Evolutionary conservation across 768 basidiomycete species (phyloP), one percentile per base, ranked within the genome.

Genomic region (Brasilioporus rufonigricans): DNA sequence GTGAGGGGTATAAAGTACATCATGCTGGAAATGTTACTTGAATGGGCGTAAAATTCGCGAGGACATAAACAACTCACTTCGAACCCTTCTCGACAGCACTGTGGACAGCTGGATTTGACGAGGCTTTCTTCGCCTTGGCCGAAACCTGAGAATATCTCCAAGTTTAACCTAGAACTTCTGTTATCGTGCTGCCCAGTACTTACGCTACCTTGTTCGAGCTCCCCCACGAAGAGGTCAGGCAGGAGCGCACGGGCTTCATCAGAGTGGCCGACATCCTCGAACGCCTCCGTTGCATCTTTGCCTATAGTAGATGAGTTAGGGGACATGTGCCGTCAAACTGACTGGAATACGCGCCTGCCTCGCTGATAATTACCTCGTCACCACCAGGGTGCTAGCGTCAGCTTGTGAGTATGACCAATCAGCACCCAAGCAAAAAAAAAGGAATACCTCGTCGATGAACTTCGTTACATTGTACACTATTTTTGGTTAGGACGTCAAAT

Each of bases 201-300:
- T 68, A 89, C 88, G 45, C 77, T 78, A 62, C 75, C 78, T 63
- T 86, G 77, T 67, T 91, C 89, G 61, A 95, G 91, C 1, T 89
- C 83, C 50, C 95, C 95, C 48, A 97, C 78, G 39, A 84, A 74
- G 81, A 97, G 83, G 60, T 73, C 85, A 18, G 82, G 83, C 49
- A 98, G 80, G 55, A 95, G 80, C 13, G 79, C 87, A 49, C 97
- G 86, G 24, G 97, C 97, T 75, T 99, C 97, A 63, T 98, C 96
- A 1, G 95, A 98, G 81, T 98, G 97, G 29, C 97, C 97, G 29
- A 99, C 96, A 71, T 99, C 97, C 76, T 98, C 96, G 67, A 99
- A 99, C 7, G 97, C 93, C 67, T 98, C 97, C 32, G 96, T 95
- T 23, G 96, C 95, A 71, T 98, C 94, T 71, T 89, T 87, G 64